These are phyloP conservation scores for Kandelia obovata DNA, from an alignment of 345 rosid species.

Conservation along the genomic window DNA sequence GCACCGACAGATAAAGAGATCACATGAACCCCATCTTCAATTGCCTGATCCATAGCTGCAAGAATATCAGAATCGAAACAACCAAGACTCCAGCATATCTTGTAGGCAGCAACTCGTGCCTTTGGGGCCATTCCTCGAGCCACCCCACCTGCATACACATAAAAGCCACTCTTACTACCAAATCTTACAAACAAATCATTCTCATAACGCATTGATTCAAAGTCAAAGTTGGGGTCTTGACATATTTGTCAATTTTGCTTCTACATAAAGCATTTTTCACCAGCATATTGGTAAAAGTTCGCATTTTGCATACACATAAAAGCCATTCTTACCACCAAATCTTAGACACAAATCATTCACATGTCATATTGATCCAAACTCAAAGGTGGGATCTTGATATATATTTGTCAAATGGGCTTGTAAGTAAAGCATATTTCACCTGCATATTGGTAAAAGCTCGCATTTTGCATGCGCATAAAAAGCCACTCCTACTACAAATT, in stretches of 20 bases:
- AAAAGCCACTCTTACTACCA: too few relatives aligned
- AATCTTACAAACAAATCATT: too few relatives aligned
- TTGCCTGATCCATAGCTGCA: slow-evolving; percentile 91
- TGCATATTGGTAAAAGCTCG: slow-evolving; percentile 62
- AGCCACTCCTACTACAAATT: too few relatives aligned
- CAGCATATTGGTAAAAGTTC: slow-evolving; percentile 53
- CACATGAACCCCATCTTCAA: slow-evolving; percentile 73
- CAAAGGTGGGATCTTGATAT: too few relatives aligned
- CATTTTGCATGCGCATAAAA: slow-evolving; percentile 35
- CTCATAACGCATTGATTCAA: too few relatives aligned
- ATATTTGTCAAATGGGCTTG: too few relatives aligned
- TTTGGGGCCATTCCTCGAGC: slow-evolving; percentile 89
- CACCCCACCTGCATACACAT: slow-evolving; percentile 45
- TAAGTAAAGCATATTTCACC: slow-evolving; percentile 4
- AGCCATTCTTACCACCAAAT: too few relatives aligned
- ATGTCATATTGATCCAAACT: too few relatives aligned
- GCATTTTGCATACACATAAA: slow-evolving; percentile 42
- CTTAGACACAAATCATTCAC: too few relatives aligned
- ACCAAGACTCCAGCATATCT: slow-evolving; percentile 77
- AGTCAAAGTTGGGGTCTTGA: too few relatives aligned
- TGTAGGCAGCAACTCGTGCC: slow-evolving; percentile 80
- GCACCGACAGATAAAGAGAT: slow-evolving; percentile 86
- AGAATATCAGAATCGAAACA: slow-evolving; percentile 89
- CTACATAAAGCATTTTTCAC: slow-evolving; percentile 2
- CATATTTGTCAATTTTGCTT: too few relatives aligned